Percentiles rank a stretch among this genome's conserved stretches.
phyloP scores from a whole-genome alignment of 208 protist genomes.

The Wallacemonas sp. region DNA sequence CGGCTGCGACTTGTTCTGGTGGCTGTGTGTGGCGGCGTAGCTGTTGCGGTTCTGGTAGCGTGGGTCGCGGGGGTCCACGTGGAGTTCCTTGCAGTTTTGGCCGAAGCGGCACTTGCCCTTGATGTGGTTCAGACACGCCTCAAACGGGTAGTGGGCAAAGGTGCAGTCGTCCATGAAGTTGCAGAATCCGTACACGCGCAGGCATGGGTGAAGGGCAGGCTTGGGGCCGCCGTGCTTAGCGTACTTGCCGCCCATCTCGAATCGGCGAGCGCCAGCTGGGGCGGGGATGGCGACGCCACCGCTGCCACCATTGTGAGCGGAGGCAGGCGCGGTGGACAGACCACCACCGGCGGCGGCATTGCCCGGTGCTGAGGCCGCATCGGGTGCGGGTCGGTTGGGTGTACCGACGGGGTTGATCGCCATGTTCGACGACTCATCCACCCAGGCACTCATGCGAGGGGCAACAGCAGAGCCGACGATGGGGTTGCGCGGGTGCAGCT shows the following conservation, averaged over 20 bases:
- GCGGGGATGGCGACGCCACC: conserved; percentile 18
- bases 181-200: conserved; percentile 87
- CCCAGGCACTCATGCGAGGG: not conserved
- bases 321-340: too few relatives aligned
- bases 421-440: not conserved
- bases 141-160: conserved; percentile 87
- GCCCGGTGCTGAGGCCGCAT: too few relatives aligned
- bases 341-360: too few relatives aligned
- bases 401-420: conserved; percentile 3
- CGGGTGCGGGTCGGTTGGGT: conserved; percentile 5
- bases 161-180: conserved; percentile 89
- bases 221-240: conserved; percentile 10
- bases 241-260: conserved; percentile 6
- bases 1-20: conserved; percentile 8
- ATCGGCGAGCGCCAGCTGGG: conserved; percentile 6
- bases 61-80: conserved; percentile 65
- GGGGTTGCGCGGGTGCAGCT: conserved; percentile 18
- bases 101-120: conserved; percentile 91
- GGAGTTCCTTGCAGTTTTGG: conserved; percentile 81
- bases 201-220: conserved; percentile 68
- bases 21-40: conserved; percentile 26
- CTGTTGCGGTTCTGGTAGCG: conserved; percentile 56
- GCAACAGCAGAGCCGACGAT: not conserved
- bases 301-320: conserved; percentile 7
- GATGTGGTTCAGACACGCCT: conserved; percentile 87